Conservation (phyloP, 805 yeast genomes). For the Schwanniomyces yamadae region DNA sequence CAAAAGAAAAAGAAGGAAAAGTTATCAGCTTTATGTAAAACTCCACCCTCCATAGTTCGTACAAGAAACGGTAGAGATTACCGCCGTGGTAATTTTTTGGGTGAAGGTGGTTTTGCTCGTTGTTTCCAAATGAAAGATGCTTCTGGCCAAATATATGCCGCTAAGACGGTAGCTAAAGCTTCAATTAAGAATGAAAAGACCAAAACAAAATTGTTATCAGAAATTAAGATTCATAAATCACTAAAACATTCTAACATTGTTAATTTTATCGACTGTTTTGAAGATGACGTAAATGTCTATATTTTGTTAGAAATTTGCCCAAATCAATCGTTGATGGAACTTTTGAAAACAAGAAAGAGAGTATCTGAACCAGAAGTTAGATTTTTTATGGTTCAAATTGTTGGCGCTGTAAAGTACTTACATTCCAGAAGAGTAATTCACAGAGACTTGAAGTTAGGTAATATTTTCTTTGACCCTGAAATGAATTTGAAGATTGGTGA, state of each 20-base stretch:
- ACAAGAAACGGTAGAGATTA: constrained; percentile 86
- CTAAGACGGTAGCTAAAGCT: constrained; percentile 96
- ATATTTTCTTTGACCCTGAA: constrained; percentile 87
- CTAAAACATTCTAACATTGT: constrained; percentile 89
- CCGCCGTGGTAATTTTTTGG: constrained; percentile 85
- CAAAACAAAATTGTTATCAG: constrained; percentile 79
- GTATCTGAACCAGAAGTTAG: constrained; percentile 91
- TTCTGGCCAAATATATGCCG: constrained; percentile 84
- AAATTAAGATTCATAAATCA: constrained; percentile 90
- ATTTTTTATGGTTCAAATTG: constrained; percentile 83
- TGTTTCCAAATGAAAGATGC: constrained; percentile 96
- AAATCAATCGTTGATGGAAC: constrained; percentile 90
- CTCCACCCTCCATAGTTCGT: constrained; percentile 92
- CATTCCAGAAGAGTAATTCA: constrained; percentile 92
- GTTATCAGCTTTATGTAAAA: constrained; percentile 85
- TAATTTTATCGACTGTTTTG: constrained; percentile 93
- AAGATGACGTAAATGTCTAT: constrained; percentile 92
- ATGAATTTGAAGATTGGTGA: constrained; percentile 97
- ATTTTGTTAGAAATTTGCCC: constrained; percentile 93
- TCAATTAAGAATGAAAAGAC: constrained; percentile 91
- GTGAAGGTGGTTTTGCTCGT: constrained; percentile 99
- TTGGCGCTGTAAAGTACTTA: constrained; percentile 91
- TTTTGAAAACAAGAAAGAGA: constrained; percentile 79
- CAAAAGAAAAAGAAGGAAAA: constrained; percentile 80
- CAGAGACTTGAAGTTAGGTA: constrained; percentile 93